Percentiles rank a stretch among this genome's conserved stretches.
phyloP scores from a whole-genome alignment of 768 basidiomycete genomes.

The Kondoa subrosea region DNA sequence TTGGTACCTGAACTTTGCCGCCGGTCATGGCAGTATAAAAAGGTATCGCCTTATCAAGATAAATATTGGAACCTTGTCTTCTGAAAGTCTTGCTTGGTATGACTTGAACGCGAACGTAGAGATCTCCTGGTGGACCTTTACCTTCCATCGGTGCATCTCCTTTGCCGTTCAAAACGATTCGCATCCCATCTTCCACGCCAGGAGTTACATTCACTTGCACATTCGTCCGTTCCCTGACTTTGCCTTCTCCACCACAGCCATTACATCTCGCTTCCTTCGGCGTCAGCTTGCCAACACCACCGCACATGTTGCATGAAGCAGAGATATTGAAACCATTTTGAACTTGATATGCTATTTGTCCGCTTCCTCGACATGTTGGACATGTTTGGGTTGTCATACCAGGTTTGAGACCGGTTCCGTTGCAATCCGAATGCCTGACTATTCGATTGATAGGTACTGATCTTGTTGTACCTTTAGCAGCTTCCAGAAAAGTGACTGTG shows the following conservation, averaged over 20 bases:
- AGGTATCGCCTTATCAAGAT: constrained; percentile 77
- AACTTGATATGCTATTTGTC: constrained; percentile 72
- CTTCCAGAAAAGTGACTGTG: constrained; percentile 71
- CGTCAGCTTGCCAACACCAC: constrained; percentile 61
- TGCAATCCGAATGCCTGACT: constrained; percentile 65
- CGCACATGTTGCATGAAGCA: constrained; percentile 66
- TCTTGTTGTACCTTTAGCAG: constrained; percentile 72
- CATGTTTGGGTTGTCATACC: constrained; percentile 72
- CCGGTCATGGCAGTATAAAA: constrained; percentile 84
- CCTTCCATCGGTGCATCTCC: constrained; percentile 73
- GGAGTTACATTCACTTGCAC: constrained; percentile 70
- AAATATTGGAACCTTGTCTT: constrained; percentile 77
- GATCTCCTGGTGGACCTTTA: constrained; percentile 62
- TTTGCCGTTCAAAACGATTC: constrained; percentile 56
- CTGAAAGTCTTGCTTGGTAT: constrained; percentile 65
- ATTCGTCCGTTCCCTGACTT: constrained; percentile 59
- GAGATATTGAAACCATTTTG: constrained; percentile 94
- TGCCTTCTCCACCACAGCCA: constrained; percentile 68
- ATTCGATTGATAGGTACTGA: constrained; percentile 63
- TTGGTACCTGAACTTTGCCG: constrained; percentile 77
- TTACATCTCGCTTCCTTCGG: constrained; percentile 63
- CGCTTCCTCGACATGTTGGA: constrained; percentile 63
- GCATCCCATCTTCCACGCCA: constrained; percentile 90
- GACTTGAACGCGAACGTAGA: constrained; percentile 72
- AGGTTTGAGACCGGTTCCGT: constrained; percentile 66